Evolutionary conservation across 306 rosid genomes (phyloP).

Genomic region (Quercus ilex): DNA sequence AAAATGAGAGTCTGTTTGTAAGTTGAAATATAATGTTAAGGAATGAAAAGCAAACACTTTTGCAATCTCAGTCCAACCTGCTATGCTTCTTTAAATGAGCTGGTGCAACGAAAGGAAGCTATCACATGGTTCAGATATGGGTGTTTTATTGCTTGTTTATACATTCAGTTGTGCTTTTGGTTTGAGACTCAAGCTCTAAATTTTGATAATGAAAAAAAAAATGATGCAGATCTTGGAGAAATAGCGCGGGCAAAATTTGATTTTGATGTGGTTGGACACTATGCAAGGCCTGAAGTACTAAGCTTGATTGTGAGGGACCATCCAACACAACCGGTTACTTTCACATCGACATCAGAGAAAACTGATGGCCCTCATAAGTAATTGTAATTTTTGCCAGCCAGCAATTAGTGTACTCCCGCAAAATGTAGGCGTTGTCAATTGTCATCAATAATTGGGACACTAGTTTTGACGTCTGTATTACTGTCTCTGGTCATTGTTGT

Average conservation of each 20-base stretch:
- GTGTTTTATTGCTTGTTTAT: not conserved
- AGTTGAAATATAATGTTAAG: not conserved
- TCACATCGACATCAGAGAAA: conserved; percentile 51
- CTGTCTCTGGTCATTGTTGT: not conserved
- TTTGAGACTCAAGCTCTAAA: too few species aligned
- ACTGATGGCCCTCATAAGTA: conserved; percentile 38
- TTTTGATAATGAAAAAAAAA: not conserved
- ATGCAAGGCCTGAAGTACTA: conserved; percentile 83
- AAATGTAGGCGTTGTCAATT: conserved; percentile 18
- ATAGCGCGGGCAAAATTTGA: conserved; percentile 73
- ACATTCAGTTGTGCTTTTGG: not conserved
- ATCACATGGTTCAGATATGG: not conserved
- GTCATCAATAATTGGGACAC: not conserved
- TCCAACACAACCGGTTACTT: conserved; percentile 67
- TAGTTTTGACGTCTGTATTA: not conserved
- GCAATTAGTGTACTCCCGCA: conserved; percentile 7
- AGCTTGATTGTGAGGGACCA: conserved; percentile 75
- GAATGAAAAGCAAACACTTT: not conserved
- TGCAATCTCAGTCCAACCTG: not conserved
- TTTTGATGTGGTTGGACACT: conserved; percentile 96
- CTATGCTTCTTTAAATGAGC: not conserved
- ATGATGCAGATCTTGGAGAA: conserved; percentile 72
- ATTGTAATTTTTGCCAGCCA: conserved; percentile 17
- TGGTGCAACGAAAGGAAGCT: not conserved
- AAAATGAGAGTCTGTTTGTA: not conserved